phyloP scores from a whole-genome alignment of 2,329 filamentous ascomycete species.

The Thelonectria olida region DNA sequence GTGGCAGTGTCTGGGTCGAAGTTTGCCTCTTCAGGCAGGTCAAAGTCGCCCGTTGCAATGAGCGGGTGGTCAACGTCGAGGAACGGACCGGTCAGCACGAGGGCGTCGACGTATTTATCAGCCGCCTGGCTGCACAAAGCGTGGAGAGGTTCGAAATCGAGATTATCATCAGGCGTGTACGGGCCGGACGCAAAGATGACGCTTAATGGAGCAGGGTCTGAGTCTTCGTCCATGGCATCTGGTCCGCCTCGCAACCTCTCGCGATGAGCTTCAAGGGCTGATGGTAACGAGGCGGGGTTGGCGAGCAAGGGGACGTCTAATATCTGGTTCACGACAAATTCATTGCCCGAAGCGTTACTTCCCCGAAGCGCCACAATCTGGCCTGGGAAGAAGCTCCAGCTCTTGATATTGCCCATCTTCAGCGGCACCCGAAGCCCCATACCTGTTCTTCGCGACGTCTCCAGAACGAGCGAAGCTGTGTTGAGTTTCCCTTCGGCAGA shows the following conservation, averaged over 20 bases:
- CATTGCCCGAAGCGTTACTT: slow-evolving; percentile 84
- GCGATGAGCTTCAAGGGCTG: slow-evolving; percentile 73
- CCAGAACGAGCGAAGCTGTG: slow-evolving; percentile 83
- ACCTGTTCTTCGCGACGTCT: slow-evolving; percentile 85
- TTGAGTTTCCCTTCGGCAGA: slow-evolving; percentile 88
- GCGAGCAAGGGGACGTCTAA: slow-evolving; percentile 79
- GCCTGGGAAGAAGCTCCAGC: slow-evolving; percentile 90
- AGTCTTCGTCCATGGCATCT: slow-evolving; percentile 66
- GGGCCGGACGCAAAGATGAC: slow-evolving; percentile 85
- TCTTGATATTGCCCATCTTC: slow-evolving; percentile 72
- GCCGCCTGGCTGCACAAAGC: slow-evolving; percentile 82
- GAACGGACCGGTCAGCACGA: slow-evolving; percentile 88
- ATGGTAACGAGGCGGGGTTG: slow-evolving; percentile 74
- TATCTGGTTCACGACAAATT: slow-evolving; percentile 82
- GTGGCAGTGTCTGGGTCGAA: slow-evolving; percentile 81
- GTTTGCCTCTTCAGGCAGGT: slow-evolving; percentile 73
- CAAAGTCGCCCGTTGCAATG: slow-evolving; percentile 81
- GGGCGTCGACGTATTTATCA: slow-evolving; percentile 76
- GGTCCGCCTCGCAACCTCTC: slow-evolving; percentile 73
- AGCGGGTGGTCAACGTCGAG: slow-evolving; percentile 91
- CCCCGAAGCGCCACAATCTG: slow-evolving; percentile 90
- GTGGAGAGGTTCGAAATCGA: slow-evolving; percentile 88
- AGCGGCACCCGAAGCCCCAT: slow-evolving; percentile 84
- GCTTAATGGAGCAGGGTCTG: slow-evolving; percentile 71
- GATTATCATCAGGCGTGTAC: slow-evolving; percentile 91